Base-by-base conservation (phyloP, 108 stramenopile species). In the Nitzschia sp. region DNA sequence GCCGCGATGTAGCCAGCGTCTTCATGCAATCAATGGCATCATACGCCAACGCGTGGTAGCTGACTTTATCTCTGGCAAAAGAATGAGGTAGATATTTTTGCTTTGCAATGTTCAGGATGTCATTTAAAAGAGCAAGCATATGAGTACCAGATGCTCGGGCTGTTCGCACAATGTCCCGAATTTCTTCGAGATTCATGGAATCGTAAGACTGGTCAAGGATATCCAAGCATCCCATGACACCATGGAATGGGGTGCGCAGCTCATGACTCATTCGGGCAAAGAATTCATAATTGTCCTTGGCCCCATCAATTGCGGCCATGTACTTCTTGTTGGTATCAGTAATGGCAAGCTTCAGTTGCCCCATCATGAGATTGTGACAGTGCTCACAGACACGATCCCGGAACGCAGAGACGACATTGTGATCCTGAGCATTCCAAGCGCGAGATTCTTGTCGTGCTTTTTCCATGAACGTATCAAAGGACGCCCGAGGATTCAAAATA, bases 221-320 rank as follows among this genome's bases (percentile, higher is more conserved):
- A 45, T 87, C 85, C 17, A 76, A 45, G 50, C 81, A 82, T 29
- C 86, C 89, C 2, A 79, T 63, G 23, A 91, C 76, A 44, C 79
- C 81, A 62, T 87, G 79, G 58, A 91, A 38, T 8, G 89, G 89
- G 21, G 80, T 81, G 35, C 77, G 58, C 22, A 78, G 68, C 58
- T 81, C 80, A 31, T 81, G 80, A 26, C 72, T 72, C 80, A 81
- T 81, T 2, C 72, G 50, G 8, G 80, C 80, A 30, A 79, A 59
- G 30, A 72, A 72, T 55, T 63, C 60, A 4, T 47, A 45, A 23
- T 63, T 63, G 22, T 72, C 47, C 53, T 53, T 41, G 34, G 45
- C 48, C 17, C 48, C 21, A n/a, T 55, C 66, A 32, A 68, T 56
- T 3, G 66, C 66, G 3, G 25, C 34, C 29, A 68, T 26, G 36